These are phyloP conservation scores for Boletus insuetus DNA, from an alignment of 768 basidiomycete genomes.

Conservation along the genomic window DNA sequence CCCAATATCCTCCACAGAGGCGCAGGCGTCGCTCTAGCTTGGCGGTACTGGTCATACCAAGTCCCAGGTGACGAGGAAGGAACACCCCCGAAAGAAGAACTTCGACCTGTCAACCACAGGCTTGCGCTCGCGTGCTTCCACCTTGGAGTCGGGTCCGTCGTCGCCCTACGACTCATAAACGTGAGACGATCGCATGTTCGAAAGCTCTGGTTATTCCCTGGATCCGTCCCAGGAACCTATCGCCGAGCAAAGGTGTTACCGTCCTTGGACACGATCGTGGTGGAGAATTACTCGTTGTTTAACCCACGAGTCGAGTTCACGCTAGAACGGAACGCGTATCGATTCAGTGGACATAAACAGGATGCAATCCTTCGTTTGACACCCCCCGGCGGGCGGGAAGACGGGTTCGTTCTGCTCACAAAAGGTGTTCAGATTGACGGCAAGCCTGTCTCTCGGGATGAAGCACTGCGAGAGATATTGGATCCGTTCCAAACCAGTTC, in stretches of 20 bases:
- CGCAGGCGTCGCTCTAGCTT: conserved; percentile 25
- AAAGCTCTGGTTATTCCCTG: conserved; percentile 32
- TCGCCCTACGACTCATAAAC: conserved; percentile 27
- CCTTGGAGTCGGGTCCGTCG: conserved; percentile 27
- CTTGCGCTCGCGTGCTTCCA: conserved; percentile 28
- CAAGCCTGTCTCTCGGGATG: conserved; percentile 14
- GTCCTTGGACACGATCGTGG: conserved; percentile 25
- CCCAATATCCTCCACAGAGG: conserved; percentile 15
- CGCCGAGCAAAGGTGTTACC: conserved; percentile 17
- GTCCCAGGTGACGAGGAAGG: conserved; percentile 14
- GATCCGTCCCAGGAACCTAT: conserved; percentile 21
- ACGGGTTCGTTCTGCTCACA: conserved; percentile 21
- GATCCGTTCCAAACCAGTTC: conserved; percentile 9
- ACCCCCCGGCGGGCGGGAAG: conserved; percentile 11
- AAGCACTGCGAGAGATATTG: conserved; percentile 22
- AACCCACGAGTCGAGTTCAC: conserved; percentile 24
- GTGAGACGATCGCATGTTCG: conserved; percentile 28
- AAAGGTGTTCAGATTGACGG: conserved; percentile 28
- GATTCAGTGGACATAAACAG: conserved; percentile 18
- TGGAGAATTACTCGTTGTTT: conserved; percentile 22
- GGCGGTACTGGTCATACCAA: conserved; percentile 28
- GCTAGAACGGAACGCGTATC: conserved; percentile 24
- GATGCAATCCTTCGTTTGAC: conserved; percentile 21
- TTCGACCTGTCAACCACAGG: conserved; percentile 31
- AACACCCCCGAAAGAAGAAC: conserved; percentile 16